Base-by-base conservation (phyloP, 441 rosid species). In the Dalechampia spathulata region DNA sequence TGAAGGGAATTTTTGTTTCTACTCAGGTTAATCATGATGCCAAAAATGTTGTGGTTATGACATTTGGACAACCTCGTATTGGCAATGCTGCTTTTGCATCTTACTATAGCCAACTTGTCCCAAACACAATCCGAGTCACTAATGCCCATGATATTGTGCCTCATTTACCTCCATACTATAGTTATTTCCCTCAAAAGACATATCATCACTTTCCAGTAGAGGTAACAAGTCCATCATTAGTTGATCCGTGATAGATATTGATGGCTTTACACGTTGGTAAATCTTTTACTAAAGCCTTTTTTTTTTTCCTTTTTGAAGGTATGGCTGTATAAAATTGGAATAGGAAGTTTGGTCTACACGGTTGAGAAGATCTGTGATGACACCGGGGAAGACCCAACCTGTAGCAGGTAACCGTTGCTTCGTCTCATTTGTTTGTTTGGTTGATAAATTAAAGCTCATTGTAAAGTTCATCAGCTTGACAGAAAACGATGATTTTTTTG, bases 31-130 rank as follows among this genome's bases (percentile, higher is more conserved):
- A 90, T 71, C 74, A 65, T 64, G 70, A 84, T 54, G 81, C 81
- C 19, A 65, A 79, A 55, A 71, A 78, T 58, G 87, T 90, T 51
- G 79, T 75, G 64, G 95, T 87, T 68, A 71, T 87, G 75, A 90
- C 99, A 7, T 93, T 90, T 79, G 99, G 99, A 68, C 99, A 90
- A 51, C 99, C 99, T 64, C 95, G 99, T 44, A 71, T 93, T 26
- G 99, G 99, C 59, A 90, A 90, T 79, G 87, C 90, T 4, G 89
- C 54, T 44, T 93, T 93, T 76, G 83, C 96, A 52, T 72, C 88
- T 53, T 85, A 72, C 64, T 87, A 89, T 53, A 77, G 76, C 58
- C 58, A 77, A 54, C 76, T 80, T 48, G 83, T 93, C 55, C 96
- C 96, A 9, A 75, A 89, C 49, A 77, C 87, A 20, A 68, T 87